Conservation (phyloP, 208 protist species). For the Crithidia fasciculata region DNA sequence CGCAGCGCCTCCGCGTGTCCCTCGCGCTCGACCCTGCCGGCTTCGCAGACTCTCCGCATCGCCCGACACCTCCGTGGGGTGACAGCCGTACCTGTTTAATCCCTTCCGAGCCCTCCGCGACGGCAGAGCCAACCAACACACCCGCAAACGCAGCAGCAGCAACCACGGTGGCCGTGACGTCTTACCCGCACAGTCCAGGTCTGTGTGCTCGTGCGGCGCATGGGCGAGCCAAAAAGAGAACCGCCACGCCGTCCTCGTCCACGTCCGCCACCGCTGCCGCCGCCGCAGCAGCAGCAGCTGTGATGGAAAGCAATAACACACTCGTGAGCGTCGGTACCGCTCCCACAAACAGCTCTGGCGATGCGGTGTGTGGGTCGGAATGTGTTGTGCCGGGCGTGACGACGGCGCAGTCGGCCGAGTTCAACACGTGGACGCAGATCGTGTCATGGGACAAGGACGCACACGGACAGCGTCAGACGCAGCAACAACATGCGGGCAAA, state of each 20-base stretch:
- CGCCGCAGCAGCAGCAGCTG: neutral
- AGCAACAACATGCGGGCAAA: no score
- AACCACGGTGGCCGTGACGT: neutral
- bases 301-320: conserved; percentile 4
- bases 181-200: neutral
- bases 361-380: neutral
- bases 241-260: neutral
- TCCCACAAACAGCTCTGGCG: neutral
- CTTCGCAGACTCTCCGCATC: neutral
- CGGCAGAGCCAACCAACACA: no score
- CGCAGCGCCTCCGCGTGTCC: neutral
- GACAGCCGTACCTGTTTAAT: neutral
- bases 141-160: neutral
- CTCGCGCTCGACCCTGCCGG: neutral
- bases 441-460: conserved; percentile 10
- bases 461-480: no score
- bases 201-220: neutral
- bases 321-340: conserved; percentile 8
- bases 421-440: conserved; percentile 11
- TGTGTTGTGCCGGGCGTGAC: no score
- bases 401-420: neutral
- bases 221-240: neutral
- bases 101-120: no score
- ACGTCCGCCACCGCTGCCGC: no score
- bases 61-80: neutral